These are phyloP conservation scores for Penicillium paneum DNA, from an alignment of 2,329 filamentous ascomycete genomes.

Conservation along the genomic window DNA sequence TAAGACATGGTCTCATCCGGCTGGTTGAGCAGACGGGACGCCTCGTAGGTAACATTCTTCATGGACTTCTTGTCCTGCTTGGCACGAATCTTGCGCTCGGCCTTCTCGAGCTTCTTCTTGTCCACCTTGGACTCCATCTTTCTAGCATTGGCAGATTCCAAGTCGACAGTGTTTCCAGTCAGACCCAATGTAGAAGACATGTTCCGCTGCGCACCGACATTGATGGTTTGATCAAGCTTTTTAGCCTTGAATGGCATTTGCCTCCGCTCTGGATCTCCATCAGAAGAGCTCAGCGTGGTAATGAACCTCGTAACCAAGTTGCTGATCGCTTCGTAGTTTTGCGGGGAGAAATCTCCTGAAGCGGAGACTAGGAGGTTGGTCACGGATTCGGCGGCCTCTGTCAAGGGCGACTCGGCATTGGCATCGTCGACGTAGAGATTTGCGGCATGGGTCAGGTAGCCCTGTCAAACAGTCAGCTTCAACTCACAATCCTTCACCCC, in stretches of 20 bases:
- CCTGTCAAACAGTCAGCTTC: conserved; percentile 41
- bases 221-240: conserved; percentile 88
- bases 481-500: neutral
- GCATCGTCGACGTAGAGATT: conserved; percentile 73
- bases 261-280: conserved; percentile 66
- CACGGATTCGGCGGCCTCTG: conserved; percentile 78
- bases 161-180: conserved; percentile 76
- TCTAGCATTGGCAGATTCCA: conserved; percentile 86
- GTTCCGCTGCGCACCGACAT: conserved; percentile 89
- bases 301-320: conserved; percentile 89
- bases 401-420: conserved; percentile 68
- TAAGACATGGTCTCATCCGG: conserved; percentile 84
- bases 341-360: conserved; percentile 72
- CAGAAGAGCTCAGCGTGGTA: conserved; percentile 69
- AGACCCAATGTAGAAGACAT: conserved; percentile 94
- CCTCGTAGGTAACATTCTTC: conserved; percentile 98
- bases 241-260: conserved; percentile 73
- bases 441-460: conserved; percentile 91
- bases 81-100: conserved; percentile 92
- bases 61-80: conserved; percentile 98
- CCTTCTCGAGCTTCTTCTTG: conserved; percentile 98
- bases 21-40: conserved; percentile 81
- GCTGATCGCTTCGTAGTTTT: conserved; percentile 74
- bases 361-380: conserved; percentile 89
- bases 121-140: conserved; percentile 98